Evolutionary conservation across 208 protist species (phyloP), one percentile per base, ranked within the genome.

Genomic region (Leishmania braziliensis): DNA sequence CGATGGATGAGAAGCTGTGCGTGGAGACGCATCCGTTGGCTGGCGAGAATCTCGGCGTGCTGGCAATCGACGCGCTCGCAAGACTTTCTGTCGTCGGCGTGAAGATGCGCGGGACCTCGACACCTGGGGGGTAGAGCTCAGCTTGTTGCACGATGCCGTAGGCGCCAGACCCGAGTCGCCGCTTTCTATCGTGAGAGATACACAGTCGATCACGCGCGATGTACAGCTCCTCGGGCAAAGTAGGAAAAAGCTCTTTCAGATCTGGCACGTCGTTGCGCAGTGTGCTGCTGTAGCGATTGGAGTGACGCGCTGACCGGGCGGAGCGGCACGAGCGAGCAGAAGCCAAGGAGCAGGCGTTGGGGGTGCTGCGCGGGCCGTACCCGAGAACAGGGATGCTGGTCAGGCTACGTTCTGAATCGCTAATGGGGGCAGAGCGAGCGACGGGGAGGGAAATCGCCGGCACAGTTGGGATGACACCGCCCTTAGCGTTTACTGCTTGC

Each of bases 111-210:
- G 84, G 71, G n/a, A 74, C 65, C 23, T 80, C 81, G 12, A 86
- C 75, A 29, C 75, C 78, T 12, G 81, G 83, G 14, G 85, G 84
- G 81, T 93, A 91, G 58, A 95, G 86, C 86, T 95, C 88, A 29
- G 88, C 92, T 53, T 84, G 89, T 69, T 93, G 65, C 48, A 95
- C 92, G 26, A 83, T 84, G 23, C 89, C 92, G 80, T 91, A 95
- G 33, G 90, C 82, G 4, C 92, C 92, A 29, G 81, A 82, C 12
- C 92, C 92, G 12, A 94, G 79, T 56, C 83, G 76, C 50, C 78
- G 33, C 53, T 75, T 58, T 39, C 58, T 20, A 36, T 86, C 81
- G 54, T 82, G 29, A 50, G 77, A 69, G 39, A 93, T 70, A 68
- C 69, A 84, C 71, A 92, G 71, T 29, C 90, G 83, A 43, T 88